Base-by-base conservation (phyloP, 106 monocot genomes). In the Cymbidium sinense region DNA sequence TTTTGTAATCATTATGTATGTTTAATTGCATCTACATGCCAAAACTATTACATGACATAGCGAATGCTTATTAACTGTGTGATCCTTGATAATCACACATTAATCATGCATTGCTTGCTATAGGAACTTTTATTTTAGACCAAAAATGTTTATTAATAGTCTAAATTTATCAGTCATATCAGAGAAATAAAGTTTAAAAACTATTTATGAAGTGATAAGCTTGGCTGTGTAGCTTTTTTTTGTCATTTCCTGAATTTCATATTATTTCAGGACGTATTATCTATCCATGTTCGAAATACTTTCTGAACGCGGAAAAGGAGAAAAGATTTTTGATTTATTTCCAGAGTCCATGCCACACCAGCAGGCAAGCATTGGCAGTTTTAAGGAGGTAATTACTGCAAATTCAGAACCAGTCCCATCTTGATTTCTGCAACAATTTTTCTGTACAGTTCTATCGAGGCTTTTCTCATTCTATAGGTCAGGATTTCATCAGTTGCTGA, bases 211-310 rank as follows among this genome's bases (percentile, higher is more conserved):
- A 31, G 67, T 67, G 67, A 67, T 31, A 67, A 25, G 11, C 8
- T 58, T 47, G 47, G 47, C 27, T 29, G 69, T 69, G 71, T 39
- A n/a, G 71, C 21, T 36, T 21, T 37, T 21, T 71, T 71, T 71
- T 71, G 34, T 39, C 34, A 1, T 20, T 21, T 39, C 34, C 39
- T 54, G 17, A 34, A 12, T 55, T 75, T 67, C n/a, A 30, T 79
- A 50, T 36, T 62, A 75, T 28, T 77, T 23, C 86, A 95, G 95
- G 76, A 80, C 80, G 64, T 90, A 86, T 86, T 88, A 82, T 79
- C 34, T 95, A 23, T 92, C 95, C 33, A 90, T 95, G 88, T 88
- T 95, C 79, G 95, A 95, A 79, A 95, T 95, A 81, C 81, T 85
- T 78, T 95, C 91, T 67, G 90, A 86, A 76, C 76, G 85, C 71